phyloP scores from a whole-genome alignment of 2,329 filamentous ascomycete genomes.

The Penicillium oxalicum region DNA sequence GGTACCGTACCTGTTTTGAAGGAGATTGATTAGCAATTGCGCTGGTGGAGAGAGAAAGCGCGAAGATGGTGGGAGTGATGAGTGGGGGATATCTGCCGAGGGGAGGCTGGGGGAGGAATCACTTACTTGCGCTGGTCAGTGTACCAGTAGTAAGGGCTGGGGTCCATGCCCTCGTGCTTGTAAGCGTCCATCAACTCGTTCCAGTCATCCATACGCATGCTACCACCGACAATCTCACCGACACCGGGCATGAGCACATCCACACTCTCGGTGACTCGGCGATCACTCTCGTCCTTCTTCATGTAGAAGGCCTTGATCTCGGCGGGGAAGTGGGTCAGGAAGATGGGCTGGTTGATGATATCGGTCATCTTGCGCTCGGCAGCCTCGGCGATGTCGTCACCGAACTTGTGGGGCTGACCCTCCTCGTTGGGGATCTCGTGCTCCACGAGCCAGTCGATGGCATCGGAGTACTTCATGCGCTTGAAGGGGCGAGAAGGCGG shows the following conservation, averaged over 20 bases:
- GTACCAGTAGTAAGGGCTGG: constrained; percentile 94
- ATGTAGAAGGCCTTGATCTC: constrained; percentile 99
- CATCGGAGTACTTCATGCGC: constrained; percentile 91
- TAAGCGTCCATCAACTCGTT: constrained; percentile 87
- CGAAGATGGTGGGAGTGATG: too few relatives aligned
- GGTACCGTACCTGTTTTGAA: constrained; percentile 65
- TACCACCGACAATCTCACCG: constrained; percentile 92
- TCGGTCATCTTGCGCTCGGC: constrained; percentile 97
- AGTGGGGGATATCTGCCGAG: too few relatives aligned
- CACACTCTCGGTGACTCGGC: constrained; percentile 84
- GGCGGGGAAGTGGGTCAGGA: constrained; percentile 93
- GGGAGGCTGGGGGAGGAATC: not conserved
- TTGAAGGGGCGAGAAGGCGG: constrained; percentile 78
- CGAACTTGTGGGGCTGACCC: constrained; percentile 80
- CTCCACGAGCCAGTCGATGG: constrained; percentile 87
- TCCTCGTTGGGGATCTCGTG: constrained; percentile 93
- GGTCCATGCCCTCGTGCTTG: constrained; percentile 76
- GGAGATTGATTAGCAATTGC: not conserved
- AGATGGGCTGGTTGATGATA: constrained; percentile 88
- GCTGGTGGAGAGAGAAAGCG: too few relatives aligned
- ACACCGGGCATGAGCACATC: constrained; percentile 87
- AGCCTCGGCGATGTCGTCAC: constrained; percentile 96
- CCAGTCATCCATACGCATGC: constrained; percentile 90
- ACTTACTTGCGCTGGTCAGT: constrained; percentile 91
- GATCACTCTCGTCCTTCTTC: constrained; percentile 76